Percentiles rank a stretch among this genome's conserved stretches.
Evolutionary conservation across 352 stramenopile species (phyloP).

Genomic region (Stephanocyclus meneghinianus): DNA sequence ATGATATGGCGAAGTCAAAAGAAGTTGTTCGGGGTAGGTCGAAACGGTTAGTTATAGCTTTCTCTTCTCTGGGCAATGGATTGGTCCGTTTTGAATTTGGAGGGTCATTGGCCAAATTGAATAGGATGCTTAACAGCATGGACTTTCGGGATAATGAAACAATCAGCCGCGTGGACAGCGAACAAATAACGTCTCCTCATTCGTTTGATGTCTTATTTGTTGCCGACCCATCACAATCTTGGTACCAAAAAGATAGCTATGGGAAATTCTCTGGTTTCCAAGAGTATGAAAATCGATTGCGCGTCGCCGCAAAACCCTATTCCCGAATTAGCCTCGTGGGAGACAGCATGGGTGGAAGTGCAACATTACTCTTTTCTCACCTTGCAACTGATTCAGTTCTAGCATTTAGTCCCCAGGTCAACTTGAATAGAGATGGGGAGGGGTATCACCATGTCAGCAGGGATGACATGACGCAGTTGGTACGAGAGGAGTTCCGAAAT

Average conservation of each 20-base stretch:
- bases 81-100: constrained; percentile 36
- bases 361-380: constrained; percentile 30
- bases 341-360: constrained; percentile 38
- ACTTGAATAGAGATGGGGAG: constrained; percentile 13
- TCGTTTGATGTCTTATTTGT: constrained; percentile 40
- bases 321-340: constrained; percentile 25
- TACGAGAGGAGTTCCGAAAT: constrained; percentile 15
- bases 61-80: constrained; percentile 37
- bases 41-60: constrained; percentile 32
- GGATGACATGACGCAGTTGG: constrained; percentile 13
- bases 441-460: constrained; percentile 20
- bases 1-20: background rate
- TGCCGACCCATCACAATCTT: constrained; percentile 32
- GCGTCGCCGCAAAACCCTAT: constrained; percentile 26
- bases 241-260: constrained; percentile 34
- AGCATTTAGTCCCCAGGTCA: constrained; percentile 33
- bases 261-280: constrained; percentile 30
- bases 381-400: constrained; percentile 31
- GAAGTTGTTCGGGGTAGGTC: background rate
- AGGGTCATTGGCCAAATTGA: constrained; percentile 30
- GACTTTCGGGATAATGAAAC: background rate
- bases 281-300: constrained; percentile 31
- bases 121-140: constrained; percentile 9
- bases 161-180: no score
- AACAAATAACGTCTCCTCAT: background rate